These are phyloP conservation scores for Xanthoconium stramineum DNA, from an alignment of 768 basidiomycete species.

Conservation along the genomic window DNA sequence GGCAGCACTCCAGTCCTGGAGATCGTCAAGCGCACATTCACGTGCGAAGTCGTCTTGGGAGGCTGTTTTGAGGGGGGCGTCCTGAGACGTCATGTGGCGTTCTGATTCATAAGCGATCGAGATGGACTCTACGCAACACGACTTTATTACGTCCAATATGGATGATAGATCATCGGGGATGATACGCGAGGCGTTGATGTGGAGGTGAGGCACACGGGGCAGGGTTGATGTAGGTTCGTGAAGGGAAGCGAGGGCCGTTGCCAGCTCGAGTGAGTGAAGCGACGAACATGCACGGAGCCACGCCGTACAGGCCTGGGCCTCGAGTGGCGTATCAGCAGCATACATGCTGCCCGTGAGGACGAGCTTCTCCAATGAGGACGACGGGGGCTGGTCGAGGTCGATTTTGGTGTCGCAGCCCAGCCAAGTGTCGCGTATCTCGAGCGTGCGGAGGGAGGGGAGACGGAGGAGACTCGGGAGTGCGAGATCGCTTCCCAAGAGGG, in stretches of 20 bases:
- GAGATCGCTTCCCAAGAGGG: conserved; percentile 52
- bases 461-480: conserved; percentile 63
- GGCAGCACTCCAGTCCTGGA: conserved; percentile 25
- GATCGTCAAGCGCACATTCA: conserved; percentile 32
- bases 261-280: conserved; percentile 20
- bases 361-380: conserved; percentile 16
- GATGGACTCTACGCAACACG: conserved; percentile 21
- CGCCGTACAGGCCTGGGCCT: conserved; percentile 22
- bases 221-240: not conserved
- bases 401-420: conserved; percentile 43
- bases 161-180: conserved; percentile 19
- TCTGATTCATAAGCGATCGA: conserved; percentile 20
- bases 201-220: conserved; percentile 19
- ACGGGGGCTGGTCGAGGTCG: conserved; percentile 1
- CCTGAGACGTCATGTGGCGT: not conserved
- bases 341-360: conserved; percentile 33
- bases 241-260: conserved; percentile 21
- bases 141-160: conserved; percentile 17
- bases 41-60: conserved; percentile 24
- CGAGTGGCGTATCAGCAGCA: conserved; percentile 9
- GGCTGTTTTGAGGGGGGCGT: not conserved
- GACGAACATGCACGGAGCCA: conserved; percentile 27
- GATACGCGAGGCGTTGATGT: conserved; percentile 28
- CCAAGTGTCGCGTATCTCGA: conserved; percentile 68
- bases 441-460: conserved; percentile 56